Conservation (phyloP, 2,329 filamentous ascomycete genomes). For the Podosphaera fusca region DNA sequence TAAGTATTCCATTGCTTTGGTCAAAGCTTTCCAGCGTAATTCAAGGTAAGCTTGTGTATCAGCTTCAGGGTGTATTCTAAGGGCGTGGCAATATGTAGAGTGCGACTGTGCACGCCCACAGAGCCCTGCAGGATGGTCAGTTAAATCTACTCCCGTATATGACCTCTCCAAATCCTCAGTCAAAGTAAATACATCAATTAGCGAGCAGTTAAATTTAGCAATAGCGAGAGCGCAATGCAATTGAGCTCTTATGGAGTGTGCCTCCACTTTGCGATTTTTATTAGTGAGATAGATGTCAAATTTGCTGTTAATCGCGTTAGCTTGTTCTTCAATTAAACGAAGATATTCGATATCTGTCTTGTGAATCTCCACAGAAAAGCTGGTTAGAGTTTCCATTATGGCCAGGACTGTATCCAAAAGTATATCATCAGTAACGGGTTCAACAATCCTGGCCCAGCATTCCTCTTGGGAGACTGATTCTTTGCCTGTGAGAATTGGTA, state of each 20-base stretch:
- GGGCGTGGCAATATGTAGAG: slow-evolving; percentile 24
- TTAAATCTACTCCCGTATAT: slow-evolving; percentile 3
- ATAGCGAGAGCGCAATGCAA: slow-evolving; percentile 33
- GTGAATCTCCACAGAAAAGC: slow-evolving; percentile 22
- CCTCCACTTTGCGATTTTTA: slow-evolving; percentile 23
- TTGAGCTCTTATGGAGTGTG: slow-evolving; percentile 28
- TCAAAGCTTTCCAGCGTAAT: slow-evolving; percentile 27
- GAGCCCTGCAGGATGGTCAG: slow-evolving; percentile 1
- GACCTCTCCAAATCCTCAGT: slow-evolving; percentile 16
- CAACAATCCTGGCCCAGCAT: slow-evolving; percentile 43
- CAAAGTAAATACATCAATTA: slow-evolving; percentile 29
- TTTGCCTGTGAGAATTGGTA: slow-evolving; percentile 10
- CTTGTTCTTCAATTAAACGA: background rate
- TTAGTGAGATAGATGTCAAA: slow-evolving; percentile 26
- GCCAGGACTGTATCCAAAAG: slow-evolving; percentile 46
- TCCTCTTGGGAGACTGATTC: slow-evolving; percentile 25
- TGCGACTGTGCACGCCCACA: slow-evolving; percentile 12
- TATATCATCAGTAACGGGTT: slow-evolving; percentile 38
- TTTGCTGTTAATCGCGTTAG: slow-evolving; percentile 23
- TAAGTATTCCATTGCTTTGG: slow-evolving; percentile 25
- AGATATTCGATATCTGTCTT: background rate
- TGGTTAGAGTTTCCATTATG: slow-evolving; percentile 31
- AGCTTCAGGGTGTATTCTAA: slow-evolving; percentile 15
- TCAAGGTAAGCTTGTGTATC: slow-evolving; percentile 7
- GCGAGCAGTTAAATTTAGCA: slow-evolving; percentile 27